These are phyloP conservation scores for Ogataea polymorpha DNA, from an alignment of 805 yeast genomes.

Conservation along the genomic window DNA sequence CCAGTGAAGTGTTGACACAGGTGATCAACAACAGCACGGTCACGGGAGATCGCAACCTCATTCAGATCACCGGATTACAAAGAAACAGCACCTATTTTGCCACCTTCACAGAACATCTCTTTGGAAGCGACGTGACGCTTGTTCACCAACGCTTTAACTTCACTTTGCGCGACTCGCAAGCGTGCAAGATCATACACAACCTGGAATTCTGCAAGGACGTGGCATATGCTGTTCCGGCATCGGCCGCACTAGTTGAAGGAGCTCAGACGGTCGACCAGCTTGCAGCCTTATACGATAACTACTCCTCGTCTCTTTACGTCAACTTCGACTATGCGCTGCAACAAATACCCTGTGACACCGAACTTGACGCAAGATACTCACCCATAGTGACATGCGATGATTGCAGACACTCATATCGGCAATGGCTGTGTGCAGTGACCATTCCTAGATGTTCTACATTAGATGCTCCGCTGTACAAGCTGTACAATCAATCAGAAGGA, in stretches of 20 bases:
- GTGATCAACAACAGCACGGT: constrained; percentile 36
- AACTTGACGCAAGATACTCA: constrained; percentile 63
- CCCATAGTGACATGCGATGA: constrained; percentile 71
- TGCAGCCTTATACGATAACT: constrained; percentile 54
- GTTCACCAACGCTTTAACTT: constrained; percentile 57
- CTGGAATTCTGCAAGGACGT: constrained; percentile 76
- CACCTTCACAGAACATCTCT: constrained; percentile 52
- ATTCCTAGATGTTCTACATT: constrained; percentile 80
- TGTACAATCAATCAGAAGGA: constrained; percentile 47
- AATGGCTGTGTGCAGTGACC: constrained; percentile 87
- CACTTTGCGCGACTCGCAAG: constrained; percentile 46
- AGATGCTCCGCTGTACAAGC: constrained; percentile 41
- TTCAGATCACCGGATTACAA: constrained; percentile 59
- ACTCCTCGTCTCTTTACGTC: constrained; percentile 52
- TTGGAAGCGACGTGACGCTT: constrained; percentile 52
- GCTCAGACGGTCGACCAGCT: constrained; percentile 34
- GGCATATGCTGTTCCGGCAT: constrained; percentile 81
- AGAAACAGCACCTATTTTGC: constrained; percentile 62
- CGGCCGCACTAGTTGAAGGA: constrained; percentile 25
- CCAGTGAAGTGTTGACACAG: constrained; percentile 37
- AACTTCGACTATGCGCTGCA: constrained; percentile 77
- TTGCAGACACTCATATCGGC: constrained; percentile 67
- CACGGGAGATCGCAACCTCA: constrained; percentile 39
- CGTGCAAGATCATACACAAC: constrained; percentile 73
- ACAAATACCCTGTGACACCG: constrained; percentile 72